A percentile compares a stretch with the other conserved stretches of the same genome.
Conservation (phyloP, 805 yeast genomes). For the Nakazawaea anatomiae region DNA sequence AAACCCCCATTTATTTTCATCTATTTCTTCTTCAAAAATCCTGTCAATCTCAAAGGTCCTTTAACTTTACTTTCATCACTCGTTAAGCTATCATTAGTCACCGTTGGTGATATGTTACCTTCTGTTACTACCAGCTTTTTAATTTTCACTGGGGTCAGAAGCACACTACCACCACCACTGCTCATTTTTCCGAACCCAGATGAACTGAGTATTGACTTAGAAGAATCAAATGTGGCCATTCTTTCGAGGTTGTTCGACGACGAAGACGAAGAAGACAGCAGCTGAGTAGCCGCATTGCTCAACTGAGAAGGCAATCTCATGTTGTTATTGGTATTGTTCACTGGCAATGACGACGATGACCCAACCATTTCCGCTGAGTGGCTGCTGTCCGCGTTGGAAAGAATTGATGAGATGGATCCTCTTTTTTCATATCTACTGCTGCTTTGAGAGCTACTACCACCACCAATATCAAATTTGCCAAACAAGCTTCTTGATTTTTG, state of each 20-base stretch:
- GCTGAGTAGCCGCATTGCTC: neutral
- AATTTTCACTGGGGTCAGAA: neutral
- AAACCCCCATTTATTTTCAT: too few relatives aligned
- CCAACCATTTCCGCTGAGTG: constrained; percentile 1
- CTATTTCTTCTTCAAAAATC: constrained; percentile 3
- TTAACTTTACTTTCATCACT: neutral
- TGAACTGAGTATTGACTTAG: neutral
- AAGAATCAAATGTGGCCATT: constrained; percentile 1
- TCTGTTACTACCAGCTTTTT: neutral
- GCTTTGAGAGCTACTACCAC: neutral
- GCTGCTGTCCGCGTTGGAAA: constrained; percentile 1
- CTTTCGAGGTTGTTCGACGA: neutral
- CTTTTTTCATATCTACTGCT: constrained; percentile 3
- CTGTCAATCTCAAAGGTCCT: neutral
- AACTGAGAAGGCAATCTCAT: neutral
- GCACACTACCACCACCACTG: neutral
- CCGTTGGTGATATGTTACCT: neutral
- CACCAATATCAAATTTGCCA: constrained; percentile 4
- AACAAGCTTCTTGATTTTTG: neutral
- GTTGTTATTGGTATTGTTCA: neutral
- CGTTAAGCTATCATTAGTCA: neutral
- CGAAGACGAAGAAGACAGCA: neutral
- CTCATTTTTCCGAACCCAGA: neutral
- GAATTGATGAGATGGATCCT: constrained; percentile 6
- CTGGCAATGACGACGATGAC: neutral